phyloP scores from a whole-genome alignment of 2,329 filamentous ascomycete species.

The Neofusicoccum cordaticola region DNA sequence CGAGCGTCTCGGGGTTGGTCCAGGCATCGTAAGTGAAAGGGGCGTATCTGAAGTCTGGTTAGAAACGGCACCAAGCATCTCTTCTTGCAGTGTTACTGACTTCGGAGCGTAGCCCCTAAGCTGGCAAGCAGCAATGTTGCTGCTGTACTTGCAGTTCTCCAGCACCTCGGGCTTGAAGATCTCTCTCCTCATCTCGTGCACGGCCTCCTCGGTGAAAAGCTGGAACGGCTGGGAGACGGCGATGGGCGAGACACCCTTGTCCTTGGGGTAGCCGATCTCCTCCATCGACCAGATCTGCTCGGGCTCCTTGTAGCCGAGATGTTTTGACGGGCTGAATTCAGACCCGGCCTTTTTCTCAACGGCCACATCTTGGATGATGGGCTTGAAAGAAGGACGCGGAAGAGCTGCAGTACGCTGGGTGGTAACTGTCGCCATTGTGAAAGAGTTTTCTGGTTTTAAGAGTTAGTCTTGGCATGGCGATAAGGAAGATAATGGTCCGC shows the following conservation, averaged over 20 bases:
- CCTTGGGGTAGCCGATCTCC: constrained; percentile 56
- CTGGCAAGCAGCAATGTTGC: constrained; percentile 57
- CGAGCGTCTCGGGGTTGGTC: constrained; percentile 55
- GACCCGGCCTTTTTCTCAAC: constrained; percentile 20
- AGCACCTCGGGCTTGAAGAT: constrained; percentile 58
- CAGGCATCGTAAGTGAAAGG: constrained; percentile 64
- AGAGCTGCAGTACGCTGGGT: constrained; percentile 28
- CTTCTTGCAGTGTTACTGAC: constrained; percentile 42
- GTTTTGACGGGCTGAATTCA: constrained; percentile 54
- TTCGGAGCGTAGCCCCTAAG: constrained; percentile 55
- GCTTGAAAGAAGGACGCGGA: constrained; percentile 31
- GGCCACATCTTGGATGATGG: constrained; percentile 29
- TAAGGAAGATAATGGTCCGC: neutral
- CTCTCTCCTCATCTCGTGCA: constrained; percentile 61
- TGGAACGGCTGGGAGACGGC: constrained; percentile 65
- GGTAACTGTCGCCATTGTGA: constrained; percentile 29
- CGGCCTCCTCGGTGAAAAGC: constrained; percentile 60
- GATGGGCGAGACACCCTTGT: constrained; percentile 58
- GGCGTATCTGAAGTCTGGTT: constrained; percentile 48
- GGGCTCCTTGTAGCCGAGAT: constrained; percentile 54
- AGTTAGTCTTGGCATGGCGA: neutral
- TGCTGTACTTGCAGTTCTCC: constrained; percentile 56
- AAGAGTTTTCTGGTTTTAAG: neutral
- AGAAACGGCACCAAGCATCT: neutral
- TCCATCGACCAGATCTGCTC: constrained; percentile 58